Conservation (phyloP, 306 rosid species). For the Lathyrus oleraceus region DNA sequence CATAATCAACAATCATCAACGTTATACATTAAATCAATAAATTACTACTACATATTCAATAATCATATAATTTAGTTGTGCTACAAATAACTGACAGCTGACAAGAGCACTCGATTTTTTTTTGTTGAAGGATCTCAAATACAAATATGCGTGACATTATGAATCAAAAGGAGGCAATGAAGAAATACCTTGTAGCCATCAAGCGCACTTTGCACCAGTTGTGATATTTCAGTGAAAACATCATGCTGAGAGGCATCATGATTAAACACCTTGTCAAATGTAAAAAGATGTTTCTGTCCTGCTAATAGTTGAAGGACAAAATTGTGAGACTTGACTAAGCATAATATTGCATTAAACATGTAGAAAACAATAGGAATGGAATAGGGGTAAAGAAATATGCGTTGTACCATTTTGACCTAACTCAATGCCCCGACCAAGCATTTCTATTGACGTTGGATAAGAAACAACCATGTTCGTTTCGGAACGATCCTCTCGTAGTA, state of each 20-base stretch:
- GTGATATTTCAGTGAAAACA: conserved; percentile 87
- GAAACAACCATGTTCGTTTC: conserved; percentile 71
- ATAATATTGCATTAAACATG: background rate
- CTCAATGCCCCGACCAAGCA: conserved; percentile 80
- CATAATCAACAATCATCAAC: background rate
- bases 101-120: background rate
- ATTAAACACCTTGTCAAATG: conserved; percentile 89
- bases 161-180: conserved; percentile 1
- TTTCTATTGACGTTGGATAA: conserved; percentile 77
- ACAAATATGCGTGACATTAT: background rate
- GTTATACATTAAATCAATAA: background rate
- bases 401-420: conserved; percentile 68
- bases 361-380: background rate
- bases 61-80: conserved; percentile 14
- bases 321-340: conserved; percentile 1
- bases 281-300: conserved; percentile 83
- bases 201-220: conserved; percentile 94
- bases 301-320: conserved; percentile 33
- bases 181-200: conserved; percentile 91
- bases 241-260: conserved; percentile 84
- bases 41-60: background rate
- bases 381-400: background rate
- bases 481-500: conserved; percentile 72
- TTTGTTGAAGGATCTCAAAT: background rate
- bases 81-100: background rate